These are phyloP conservation scores for Suillus subluteus DNA, from an alignment of 768 basidiomycete species.

Conservation along the genomic window DNA sequence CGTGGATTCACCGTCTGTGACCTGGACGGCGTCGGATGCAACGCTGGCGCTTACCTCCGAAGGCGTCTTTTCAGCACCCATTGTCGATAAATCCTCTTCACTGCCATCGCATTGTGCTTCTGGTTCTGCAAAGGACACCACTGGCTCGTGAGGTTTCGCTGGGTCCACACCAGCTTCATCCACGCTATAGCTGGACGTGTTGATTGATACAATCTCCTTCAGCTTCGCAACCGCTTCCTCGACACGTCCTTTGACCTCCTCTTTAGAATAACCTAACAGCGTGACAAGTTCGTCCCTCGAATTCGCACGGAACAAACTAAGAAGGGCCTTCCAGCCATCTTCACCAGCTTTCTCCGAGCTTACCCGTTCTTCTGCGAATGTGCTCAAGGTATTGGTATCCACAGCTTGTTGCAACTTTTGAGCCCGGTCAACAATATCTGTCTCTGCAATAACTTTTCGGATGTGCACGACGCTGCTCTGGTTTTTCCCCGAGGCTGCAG, in stretches of 20 bases:
- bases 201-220: slow-evolving; percentile 45
- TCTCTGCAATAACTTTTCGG: slow-evolving; percentile 77
- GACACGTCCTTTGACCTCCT: slow-evolving; percentile 77
- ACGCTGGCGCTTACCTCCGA: slow-evolving; percentile 74
- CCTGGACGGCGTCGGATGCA: slow-evolving; percentile 64
- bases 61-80: slow-evolving; percentile 40
- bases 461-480: slow-evolving; percentile 85
- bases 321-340: slow-evolving; percentile 85
- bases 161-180: slow-evolving; percentile 47
- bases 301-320: slow-evolving; percentile 85
- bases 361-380: slow-evolving; percentile 67
- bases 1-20: slow-evolving; percentile 73
- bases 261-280: slow-evolving; percentile 90
- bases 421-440: slow-evolving; percentile 73
- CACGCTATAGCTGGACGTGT: slow-evolving; percentile 31
- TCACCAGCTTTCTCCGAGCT: slow-evolving; percentile 36
- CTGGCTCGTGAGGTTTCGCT: slow-evolving; percentile 64
- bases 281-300: slow-evolving; percentile 90
- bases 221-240: slow-evolving; percentile 81
- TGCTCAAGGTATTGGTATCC: slow-evolving; percentile 56
- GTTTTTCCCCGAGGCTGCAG: slow-evolving; percentile 70
- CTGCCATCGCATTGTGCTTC: slow-evolving; percentile 44
- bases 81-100: slow-evolving; percentile 31
- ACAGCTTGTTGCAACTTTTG: slow-evolving; percentile 65
- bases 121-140: slow-evolving; percentile 86